Base-by-base conservation (phyloP, 805 yeast species). In the Diddensiella santjacobensis region DNA sequence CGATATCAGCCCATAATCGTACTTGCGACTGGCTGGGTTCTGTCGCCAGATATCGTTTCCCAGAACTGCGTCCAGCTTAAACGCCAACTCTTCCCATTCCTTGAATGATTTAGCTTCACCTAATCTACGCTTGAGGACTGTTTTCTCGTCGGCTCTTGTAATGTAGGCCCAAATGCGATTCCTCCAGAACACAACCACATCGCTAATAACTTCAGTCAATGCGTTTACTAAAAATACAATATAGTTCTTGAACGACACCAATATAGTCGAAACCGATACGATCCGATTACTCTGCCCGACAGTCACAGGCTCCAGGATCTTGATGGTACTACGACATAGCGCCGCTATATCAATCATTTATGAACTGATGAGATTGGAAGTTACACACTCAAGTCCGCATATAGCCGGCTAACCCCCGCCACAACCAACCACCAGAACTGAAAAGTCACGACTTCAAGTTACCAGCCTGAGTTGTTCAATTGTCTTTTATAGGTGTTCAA, bases 1-100 rank as follows among this genome's bases (percentile, higher is more conserved):
- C 36, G 86, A 77, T 2, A 93, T 87, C 35, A 95, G 73, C 31
- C 81, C 72, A 64, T 87, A 93, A 65, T 91, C 98, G 61, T 89
- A 91, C 57, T 84, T 80, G 51, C 76, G 76, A 31, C 91, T 83
- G 24, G 83, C 80, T 56, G 90, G 88, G 61, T 89, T 87, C 53
- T 87, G 86, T 50, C 96, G 45, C 73, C 75, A 68, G 60, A 81
- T 40, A 46, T 69, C 73, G 51, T 70, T 68, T 10, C 71, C 69
- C 19, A 63, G 50, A 1, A 56, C 47, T 11, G 56, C 53, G 45
- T 79, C 81, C 36, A 79, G 75, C 33, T 66, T 55, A 35, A 72
- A 73, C 0, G 78, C 70, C 6, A 57, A 52, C 8, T 54, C 60
- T 52, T 65, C 81, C 91, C 95, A 91, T 49, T 86, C 91, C 35